Conservation (phyloP, 768 basidiomycete species). For the Porphyrellus cyaneotinctus region DNA sequence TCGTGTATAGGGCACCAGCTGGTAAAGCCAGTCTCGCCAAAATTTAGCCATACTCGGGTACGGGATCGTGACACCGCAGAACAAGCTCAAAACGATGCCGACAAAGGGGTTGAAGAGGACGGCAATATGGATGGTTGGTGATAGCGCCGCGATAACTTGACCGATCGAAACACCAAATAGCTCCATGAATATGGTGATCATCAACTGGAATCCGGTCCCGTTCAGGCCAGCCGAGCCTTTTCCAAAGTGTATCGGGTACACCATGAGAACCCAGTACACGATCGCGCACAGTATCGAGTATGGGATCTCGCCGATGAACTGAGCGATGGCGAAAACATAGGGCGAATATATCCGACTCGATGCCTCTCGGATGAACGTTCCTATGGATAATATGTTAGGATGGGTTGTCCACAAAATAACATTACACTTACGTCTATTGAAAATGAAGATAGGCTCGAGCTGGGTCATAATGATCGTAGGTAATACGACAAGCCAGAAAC, state of each 20-base stretch:
- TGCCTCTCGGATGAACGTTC: slow-evolving; percentile 51
- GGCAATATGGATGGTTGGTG: slow-evolving; percentile 74
- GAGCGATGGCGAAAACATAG: slow-evolving; percentile 78
- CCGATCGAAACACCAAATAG: slow-evolving; percentile 70
- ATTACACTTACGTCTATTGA: slow-evolving; percentile 48
- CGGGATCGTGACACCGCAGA: slow-evolving; percentile 81
- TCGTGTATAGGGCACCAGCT: slow-evolving; percentile 67
- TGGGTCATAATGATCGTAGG: slow-evolving; percentile 74
- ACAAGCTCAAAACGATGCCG: slow-evolving; percentile 56
- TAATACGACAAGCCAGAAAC: slow-evolving; percentile 63
- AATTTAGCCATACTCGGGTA: slow-evolving; percentile 58
- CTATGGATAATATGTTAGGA: slow-evolving; percentile 17
- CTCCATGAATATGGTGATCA: slow-evolving; percentile 69
- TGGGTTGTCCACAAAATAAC: slow-evolving; percentile 16
- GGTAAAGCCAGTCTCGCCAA: slow-evolving; percentile 79
- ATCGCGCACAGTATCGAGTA: slow-evolving; percentile 66
- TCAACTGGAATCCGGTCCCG: slow-evolving; percentile 68
- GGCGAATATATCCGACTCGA: slow-evolving; percentile 85
- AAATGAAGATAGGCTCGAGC: slow-evolving; percentile 73
- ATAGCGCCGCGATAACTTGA: slow-evolving; percentile 69
- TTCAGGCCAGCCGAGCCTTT: slow-evolving; percentile 55
- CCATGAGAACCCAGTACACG: slow-evolving; percentile 75
- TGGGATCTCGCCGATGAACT: slow-evolving; percentile 78
- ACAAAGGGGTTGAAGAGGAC: slow-evolving; percentile 80
- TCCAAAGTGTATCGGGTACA: slow-evolving; percentile 66